Base-by-base conservation (phyloP, 495 filamentous ascomycete genomes). In the Hypoxylon intermedium region DNA sequence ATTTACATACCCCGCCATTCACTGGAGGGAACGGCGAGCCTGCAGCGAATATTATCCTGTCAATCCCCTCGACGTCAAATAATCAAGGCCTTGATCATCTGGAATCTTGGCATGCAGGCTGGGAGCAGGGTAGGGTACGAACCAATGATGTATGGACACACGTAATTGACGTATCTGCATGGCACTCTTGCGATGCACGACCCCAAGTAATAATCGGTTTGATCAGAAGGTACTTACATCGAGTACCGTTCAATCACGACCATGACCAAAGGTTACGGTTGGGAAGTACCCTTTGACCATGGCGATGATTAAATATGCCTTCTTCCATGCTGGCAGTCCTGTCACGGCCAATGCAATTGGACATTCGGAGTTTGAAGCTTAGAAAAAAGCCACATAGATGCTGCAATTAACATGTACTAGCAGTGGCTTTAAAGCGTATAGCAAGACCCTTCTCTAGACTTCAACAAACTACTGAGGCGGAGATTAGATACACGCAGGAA, bases 301-400 rank as follows among this genome's bases (percentile, higher is more conserved):
- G n/a, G 48, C 9, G 12, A 46, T 60, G 56, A 60, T 60, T 41
- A 60, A 45, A 33, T 43, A 48, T 43, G 34, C 18, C 41, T 20
- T 53, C 49, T 16, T 53, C 26, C 6, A 41, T 13, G 19, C 9
- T 20, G 13, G 20, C 13, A 16, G 13, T 11, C 6, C 9, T 13
- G 16, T 4, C 24, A 30, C 13, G 23, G 34, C 12, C 18, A 31
- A 37, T 6, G 6, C n/a, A 36, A 53, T 53, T 60, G 43, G 49
- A 19, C 19, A 47, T 18, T 48, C 13, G 15, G 28, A 52, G 23
- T 30, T 38, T 24, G 38, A 13, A 28, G 11, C 9, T 3, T 16
- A 20, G 37, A 12, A 45, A 21, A 13, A 21, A 28, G 20, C 57
- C 48, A 52, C 53, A 47, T 26, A 44, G 18, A 18, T 28, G 13